These are phyloP conservation scores for Biscogniauxia mediterranea DNA, from an alignment of 2,329 filamentous ascomycete genomes.

Conservation along the genomic window DNA sequence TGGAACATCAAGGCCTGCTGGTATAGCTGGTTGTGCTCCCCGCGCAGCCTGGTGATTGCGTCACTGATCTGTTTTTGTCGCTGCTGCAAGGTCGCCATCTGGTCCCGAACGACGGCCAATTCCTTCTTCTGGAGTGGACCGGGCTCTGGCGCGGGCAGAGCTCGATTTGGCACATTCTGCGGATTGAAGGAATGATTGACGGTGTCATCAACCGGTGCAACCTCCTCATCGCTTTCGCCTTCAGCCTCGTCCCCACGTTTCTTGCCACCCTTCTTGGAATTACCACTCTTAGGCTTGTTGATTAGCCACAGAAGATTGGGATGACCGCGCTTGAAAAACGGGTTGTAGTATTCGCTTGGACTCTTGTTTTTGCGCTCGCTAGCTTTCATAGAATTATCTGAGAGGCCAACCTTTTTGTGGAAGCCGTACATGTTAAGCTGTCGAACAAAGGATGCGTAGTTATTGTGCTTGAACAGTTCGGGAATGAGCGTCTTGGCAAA, in stretches of 20 bases:
- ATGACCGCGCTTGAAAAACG: constrained; percentile 90
- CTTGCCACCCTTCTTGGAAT: constrained; percentile 54
- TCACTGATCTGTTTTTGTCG: constrained; percentile 84
- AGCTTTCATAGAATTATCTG: constrained; percentile 96
- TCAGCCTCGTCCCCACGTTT: constrained; percentile 65
- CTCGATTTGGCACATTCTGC: constrained; percentile 30
- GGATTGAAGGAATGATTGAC: constrained; percentile 40
- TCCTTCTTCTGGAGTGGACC: constrained; percentile 66
- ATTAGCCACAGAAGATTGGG: constrained; percentile 94
- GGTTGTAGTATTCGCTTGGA: constrained; percentile 96
- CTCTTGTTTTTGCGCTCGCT: constrained; percentile 97
- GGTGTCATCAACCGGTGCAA: constrained; percentile 39
- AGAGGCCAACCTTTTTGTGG: constrained; percentile 90
- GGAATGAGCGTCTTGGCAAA: constrained; percentile 97
- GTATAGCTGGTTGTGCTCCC: constrained; percentile 85
- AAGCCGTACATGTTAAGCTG: constrained; percentile 98
- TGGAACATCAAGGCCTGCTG: constrained; percentile 88
- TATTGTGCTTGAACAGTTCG: constrained; percentile 99
- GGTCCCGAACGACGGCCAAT: constrained; percentile 71
- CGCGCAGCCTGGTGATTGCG: constrained; percentile 75
- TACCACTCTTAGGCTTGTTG: constrained; percentile 83
- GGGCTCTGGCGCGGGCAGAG: constrained; percentile 43
- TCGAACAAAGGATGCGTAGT: constrained; percentile 94
- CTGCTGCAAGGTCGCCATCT: constrained; percentile 77
- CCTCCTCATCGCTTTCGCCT: constrained; percentile 69